phyloP scores from a whole-genome alignment of 2,329 filamentous ascomycete genomes.

The Xylaria arbuscula region DNA sequence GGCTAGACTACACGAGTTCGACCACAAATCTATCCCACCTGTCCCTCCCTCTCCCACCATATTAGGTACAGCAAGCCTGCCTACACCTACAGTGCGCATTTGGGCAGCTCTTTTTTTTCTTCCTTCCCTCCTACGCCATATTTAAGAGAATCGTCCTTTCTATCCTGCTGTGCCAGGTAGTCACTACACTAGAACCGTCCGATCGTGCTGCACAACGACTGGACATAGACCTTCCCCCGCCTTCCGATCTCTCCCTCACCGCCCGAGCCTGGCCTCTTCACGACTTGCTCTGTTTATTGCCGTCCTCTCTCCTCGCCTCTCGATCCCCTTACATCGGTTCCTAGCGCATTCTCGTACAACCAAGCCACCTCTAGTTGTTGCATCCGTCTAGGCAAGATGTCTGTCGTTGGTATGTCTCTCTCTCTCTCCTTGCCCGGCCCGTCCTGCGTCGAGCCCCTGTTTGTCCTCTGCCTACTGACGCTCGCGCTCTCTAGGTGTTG shows the following conservation, averaged over 20 bases:
- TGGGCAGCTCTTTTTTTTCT: slow-evolving; percentile 48
- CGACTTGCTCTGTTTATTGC: slow-evolving; percentile 27
- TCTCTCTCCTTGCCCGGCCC: slow-evolving; percentile 11
- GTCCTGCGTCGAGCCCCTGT: slow-evolving; percentile 12
- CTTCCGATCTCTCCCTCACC: slow-evolving; percentile 21
- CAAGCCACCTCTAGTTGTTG: slow-evolving; percentile 37
- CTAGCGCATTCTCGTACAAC: slow-evolving; percentile 10
- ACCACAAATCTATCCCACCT: slow-evolving; percentile 18
- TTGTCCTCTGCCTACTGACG: slow-evolving; percentile 34
- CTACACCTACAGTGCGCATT: slow-evolving; percentile 42
- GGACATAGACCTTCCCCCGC: slow-evolving; percentile 11
- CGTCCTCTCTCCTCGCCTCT: neutral
- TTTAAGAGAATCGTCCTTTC: slow-evolving; percentile 30
- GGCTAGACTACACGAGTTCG: slow-evolving; percentile 36
- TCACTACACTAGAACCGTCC: slow-evolving; percentile 8
- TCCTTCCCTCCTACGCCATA: slow-evolving; percentile 36
- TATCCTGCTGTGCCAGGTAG: slow-evolving; percentile 17
- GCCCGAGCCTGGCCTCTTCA: slow-evolving; percentile 13
- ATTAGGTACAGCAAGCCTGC: slow-evolving; percentile 35
- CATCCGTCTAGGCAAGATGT: slow-evolving; percentile 58
- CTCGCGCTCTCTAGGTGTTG: slow-evolving; percentile 70
- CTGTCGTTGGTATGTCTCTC: slow-evolving; percentile 62
- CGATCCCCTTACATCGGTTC: neutral
- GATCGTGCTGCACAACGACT: slow-evolving; percentile 12
- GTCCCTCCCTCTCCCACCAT: slow-evolving; percentile 38